Evolutionary conservation across 192 early-diverging fungal species (phyloP), one percentile per base, ranked within the genome.

Genomic region (Podila clonocystis): DNA sequence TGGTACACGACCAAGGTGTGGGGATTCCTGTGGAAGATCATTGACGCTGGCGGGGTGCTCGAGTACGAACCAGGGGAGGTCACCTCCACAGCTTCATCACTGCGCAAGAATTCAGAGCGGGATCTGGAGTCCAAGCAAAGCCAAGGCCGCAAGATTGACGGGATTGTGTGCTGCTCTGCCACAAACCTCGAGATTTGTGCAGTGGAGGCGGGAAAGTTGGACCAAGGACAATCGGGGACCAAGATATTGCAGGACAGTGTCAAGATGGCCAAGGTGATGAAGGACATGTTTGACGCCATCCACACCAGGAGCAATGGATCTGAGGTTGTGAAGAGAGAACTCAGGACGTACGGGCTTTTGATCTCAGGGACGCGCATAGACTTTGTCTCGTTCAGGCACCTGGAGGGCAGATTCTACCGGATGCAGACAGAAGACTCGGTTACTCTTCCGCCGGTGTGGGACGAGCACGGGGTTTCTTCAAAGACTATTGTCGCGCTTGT

Each of bases 261-360:
- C 26, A 67, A 67, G 50, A 24, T 67, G 9, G 65, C 19, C 11
- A 67, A 67, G 30, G 9, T 41, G 50, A 30, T 67, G 50, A 67
- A 67, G 50, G 65, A 67, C 24, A 67, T 67, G 65, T 67, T 57
- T 34, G 65, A 67, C 29, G 48, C 50, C 13, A 67, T 67, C 17
- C 24, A 33, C 5, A 34, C 12, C 9, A 52, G 30, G 30, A 33
- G 50, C 30, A 50, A 55, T 19, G 28, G 49, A 29, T 48, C 63
- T 33, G n/a, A 24, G 4, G 31, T 0, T 17, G 50, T 30, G 3
- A 30, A 34, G 29, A 29, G 50, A 3, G 50, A 57, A 1, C 31
- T 67, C 8, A 67, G 48, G 12, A 57, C 65, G 12, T 67, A 31
- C 17, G 65, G 65, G 5, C 6, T 67, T 12, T 9, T 55, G 17